Evolutionary conservation across 2,329 filamentous ascomycete genomes (phyloP).

Genomic region (Leptographium wingfieldii): DNA sequence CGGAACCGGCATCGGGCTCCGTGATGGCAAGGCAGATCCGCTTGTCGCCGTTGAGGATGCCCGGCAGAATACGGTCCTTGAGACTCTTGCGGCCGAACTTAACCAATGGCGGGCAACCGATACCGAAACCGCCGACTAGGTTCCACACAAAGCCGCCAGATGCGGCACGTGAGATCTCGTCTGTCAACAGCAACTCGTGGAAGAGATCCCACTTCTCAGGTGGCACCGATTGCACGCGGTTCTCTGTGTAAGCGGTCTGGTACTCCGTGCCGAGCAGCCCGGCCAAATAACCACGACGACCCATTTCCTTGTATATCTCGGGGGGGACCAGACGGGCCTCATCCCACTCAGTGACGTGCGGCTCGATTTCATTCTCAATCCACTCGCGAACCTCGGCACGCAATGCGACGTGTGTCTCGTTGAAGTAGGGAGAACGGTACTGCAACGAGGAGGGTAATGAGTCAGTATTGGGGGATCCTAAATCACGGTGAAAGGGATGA

Average conservation of each 20-base stretch:
- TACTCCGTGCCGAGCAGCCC: constrained; percentile 78
- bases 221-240: constrained; percentile 62
- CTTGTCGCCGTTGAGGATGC: constrained; percentile 84
- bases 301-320: constrained; percentile 90
- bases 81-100: constrained; percentile 83
- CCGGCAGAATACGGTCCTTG: constrained; percentile 77
- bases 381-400: constrained; percentile 85
- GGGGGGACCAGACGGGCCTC: constrained; percentile 84
- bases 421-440: constrained; percentile 96
- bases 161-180: constrained; percentile 79
- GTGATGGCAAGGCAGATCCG: constrained; percentile 96
- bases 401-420: constrained; percentile 82
- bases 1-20: constrained; percentile 86
- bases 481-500: neutral
- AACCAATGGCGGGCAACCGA: constrained; percentile 80
- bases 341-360: constrained; percentile 90
- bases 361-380: constrained; percentile 82
- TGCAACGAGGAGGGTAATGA: constrained; percentile 23
- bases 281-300: constrained; percentile 82
- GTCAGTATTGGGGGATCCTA: neutral
- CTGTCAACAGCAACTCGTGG: constrained; percentile 91
- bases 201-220: constrained; percentile 95
- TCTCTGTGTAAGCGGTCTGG: constrained; percentile 59
- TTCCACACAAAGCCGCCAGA: constrained; percentile 97
- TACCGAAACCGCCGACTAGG: constrained; percentile 89